Conservation (phyloP, 805 yeast genomes). For the Yarrowia alimentaria region DNA sequence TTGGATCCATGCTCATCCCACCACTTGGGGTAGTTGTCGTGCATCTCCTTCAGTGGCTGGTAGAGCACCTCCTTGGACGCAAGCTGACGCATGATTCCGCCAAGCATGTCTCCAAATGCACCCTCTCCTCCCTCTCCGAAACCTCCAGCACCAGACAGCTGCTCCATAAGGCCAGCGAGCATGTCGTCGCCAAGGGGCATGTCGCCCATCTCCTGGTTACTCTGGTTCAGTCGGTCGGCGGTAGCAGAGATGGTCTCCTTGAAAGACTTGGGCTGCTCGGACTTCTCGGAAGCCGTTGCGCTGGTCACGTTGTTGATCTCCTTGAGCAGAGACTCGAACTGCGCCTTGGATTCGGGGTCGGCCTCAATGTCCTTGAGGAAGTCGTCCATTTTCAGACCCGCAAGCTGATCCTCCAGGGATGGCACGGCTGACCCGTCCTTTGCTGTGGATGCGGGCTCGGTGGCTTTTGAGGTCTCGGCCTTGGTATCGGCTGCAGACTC, state of each 20-base stretch:
- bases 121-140: slow-evolving; percentile 40
- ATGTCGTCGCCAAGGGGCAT: slow-evolving; percentile 49
- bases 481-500: slow-evolving; percentile 7
- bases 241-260: slow-evolving; percentile 78
- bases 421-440: too few relatives aligned
- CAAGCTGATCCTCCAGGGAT: slow-evolving; percentile 42
- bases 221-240: slow-evolving; percentile 71
- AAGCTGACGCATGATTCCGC: slow-evolving; percentile 75
- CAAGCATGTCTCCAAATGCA: slow-evolving; percentile 58
- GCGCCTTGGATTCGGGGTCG: slow-evolving; percentile 53
- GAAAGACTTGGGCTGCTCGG: slow-evolving; percentile 41
- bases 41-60: slow-evolving; percentile 82
- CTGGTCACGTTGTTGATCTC: slow-evolving; percentile 21
- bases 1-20: slow-evolving; percentile 52
- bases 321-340: slow-evolving; percentile 47
- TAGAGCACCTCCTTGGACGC: slow-evolving; percentile 81
- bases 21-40: slow-evolving; percentile 70
- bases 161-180: slow-evolving; percentile 62
- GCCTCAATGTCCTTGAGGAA: slow-evolving; percentile 50
- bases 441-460: slow-evolving; percentile 27
- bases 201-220: slow-evolving; percentile 57
- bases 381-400: slow-evolving; percentile 45
- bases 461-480: slow-evolving; percentile 2
- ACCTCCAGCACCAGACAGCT: slow-evolving; percentile 45
- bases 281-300: slow-evolving; percentile 6